A percentile compares a stretch with the other conserved stretches of the same genome.
These are phyloP conservation scores for Saccharum officinarum DNA, from an alignment of 176 grass and related monocot genomes.

Conservation along the genomic window DNA sequence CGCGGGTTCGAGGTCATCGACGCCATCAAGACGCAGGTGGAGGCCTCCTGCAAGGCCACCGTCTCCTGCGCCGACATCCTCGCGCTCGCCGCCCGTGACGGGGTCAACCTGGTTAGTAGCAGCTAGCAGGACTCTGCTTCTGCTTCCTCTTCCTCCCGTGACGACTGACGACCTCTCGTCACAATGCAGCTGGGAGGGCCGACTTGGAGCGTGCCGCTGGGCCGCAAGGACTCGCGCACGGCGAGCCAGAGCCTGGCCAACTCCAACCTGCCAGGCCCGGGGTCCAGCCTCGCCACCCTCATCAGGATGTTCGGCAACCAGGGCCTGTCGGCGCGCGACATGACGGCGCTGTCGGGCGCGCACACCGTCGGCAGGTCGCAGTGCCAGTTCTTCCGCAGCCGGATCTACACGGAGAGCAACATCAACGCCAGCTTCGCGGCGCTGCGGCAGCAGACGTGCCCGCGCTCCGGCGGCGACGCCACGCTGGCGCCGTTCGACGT, in stretches of 20 bases:
- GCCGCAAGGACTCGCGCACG: constrained; percentile 58
- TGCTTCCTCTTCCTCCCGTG: no score
- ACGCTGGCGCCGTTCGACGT: constrained; percentile 72
- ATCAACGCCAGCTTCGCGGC: constrained; percentile 58
- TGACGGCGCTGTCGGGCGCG: constrained; percentile 84
- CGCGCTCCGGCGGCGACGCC: constrained; percentile 40
- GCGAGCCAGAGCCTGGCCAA: constrained; percentile 71
- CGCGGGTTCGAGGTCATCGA: constrained; percentile 89
- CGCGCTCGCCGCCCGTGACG: constrained; percentile 68
- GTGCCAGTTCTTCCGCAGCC: constrained; percentile 67
- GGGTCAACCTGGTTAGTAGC: constrained; percentile 59
- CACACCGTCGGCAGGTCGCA: constrained; percentile 73
- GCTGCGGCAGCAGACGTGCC: constrained; percentile 61
- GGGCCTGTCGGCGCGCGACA: constrained; percentile 56
- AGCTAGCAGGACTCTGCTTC: not conserved
- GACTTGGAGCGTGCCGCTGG: constrained; percentile 72
- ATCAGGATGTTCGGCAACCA: constrained; percentile 53
- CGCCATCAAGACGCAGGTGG: constrained; percentile 73
- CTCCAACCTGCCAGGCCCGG: constrained; percentile 51
- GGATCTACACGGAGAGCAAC: constrained; percentile 72
- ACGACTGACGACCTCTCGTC: no score
- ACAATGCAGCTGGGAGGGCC: constrained; percentile 46
- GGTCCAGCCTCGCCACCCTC: constrained; percentile 54
- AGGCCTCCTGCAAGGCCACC: constrained; percentile 59
- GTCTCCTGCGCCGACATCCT: constrained; percentile 85